A percentile compares a stretch with the other conserved stretches of the same genome.
Evolutionary conservation across 768 basidiomycete genomes (phyloP).

Genomic region (Pleurotus tuber-regium): DNA sequence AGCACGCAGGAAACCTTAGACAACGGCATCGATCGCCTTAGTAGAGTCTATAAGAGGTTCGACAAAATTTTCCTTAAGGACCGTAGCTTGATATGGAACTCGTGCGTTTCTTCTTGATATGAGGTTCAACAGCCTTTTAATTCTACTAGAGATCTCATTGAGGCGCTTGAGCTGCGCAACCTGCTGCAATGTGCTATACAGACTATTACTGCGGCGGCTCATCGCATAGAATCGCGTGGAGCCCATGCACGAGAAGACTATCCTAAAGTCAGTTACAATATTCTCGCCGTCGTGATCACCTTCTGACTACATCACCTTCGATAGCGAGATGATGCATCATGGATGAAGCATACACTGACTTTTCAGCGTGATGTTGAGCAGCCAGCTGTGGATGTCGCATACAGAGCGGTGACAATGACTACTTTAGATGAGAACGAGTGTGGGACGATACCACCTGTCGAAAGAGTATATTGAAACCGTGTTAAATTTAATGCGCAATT

Average conservation of each 20-base stretch:
- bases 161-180: slow-evolving; percentile 96
- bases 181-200: slow-evolving; percentile 92
- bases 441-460: slow-evolving; percentile 94
- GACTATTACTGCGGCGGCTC: slow-evolving; percentile 89
- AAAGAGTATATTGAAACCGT: slow-evolving; percentile 88
- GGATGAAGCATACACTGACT: slow-evolving; percentile 94
- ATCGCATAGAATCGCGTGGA: slow-evolving; percentile 94
- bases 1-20: slow-evolving; percentile 88
- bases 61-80: slow-evolving; percentile 94
- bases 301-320: neutral
- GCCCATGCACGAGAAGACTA: slow-evolving; percentile 98
- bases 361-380: slow-evolving; percentile 76
- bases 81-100: slow-evolving; percentile 99
- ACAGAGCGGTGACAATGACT: slow-evolving; percentile 77
- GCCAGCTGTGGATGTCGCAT: slow-evolving; percentile 84
- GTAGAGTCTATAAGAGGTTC: slow-evolving; percentile 82
- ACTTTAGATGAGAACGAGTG: slow-evolving; percentile 96
- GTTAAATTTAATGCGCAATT: too few species aligned
- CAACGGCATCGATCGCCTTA: slow-evolving; percentile 85
- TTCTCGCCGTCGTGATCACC: neutral
- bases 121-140: too few species aligned
- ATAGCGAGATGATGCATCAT: slow-evolving; percentile 85
- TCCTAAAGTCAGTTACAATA: slow-evolving; percentile 62
- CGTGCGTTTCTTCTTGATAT: slow-evolving; percentile 40
- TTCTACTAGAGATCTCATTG: slow-evolving; percentile 84